These are phyloP conservation scores for Globisporangium paroecandrum DNA, from an alignment of 352 stramenopile genomes.

Conservation along the genomic window DNA sequence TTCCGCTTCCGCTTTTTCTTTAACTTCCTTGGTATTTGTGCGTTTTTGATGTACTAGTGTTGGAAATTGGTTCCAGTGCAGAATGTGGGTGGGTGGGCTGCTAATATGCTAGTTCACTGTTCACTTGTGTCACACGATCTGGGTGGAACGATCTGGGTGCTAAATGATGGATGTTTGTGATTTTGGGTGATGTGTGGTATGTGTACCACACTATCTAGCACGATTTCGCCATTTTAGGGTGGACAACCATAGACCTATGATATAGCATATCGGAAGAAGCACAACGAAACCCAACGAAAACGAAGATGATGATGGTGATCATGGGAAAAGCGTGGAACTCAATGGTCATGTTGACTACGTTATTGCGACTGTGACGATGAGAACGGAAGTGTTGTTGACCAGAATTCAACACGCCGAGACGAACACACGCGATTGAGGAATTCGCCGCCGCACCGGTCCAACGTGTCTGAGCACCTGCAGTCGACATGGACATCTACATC, in stretches of 20 bases:
- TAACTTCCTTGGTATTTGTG: no score
- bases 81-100: no score
- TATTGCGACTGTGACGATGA: not conserved
- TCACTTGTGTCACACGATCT: constrained; percentile 2
- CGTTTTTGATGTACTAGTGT: no score
- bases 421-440: not conserved
- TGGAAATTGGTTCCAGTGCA: no score
- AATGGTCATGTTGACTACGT: not conserved
- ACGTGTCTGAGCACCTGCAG: not conserved
- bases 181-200: no score
- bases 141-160: no score
- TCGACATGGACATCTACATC: constrained; percentile 8
- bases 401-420: not conserved
- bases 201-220: no score
- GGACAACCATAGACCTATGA: no score
- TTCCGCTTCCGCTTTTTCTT: no score
- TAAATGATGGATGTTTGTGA: no score
- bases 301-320: not conserved
- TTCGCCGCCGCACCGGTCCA: not conserved
- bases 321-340: not conserved
- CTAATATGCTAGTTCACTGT: not conserved
- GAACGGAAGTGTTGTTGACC: not conserved
- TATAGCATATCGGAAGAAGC: not conserved
- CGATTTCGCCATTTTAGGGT: no score
- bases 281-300: not conserved